Evolutionary conservation across 495 filamentous ascomycete species (phyloP).

Genomic region (Trichoderma gamsii): DNA sequence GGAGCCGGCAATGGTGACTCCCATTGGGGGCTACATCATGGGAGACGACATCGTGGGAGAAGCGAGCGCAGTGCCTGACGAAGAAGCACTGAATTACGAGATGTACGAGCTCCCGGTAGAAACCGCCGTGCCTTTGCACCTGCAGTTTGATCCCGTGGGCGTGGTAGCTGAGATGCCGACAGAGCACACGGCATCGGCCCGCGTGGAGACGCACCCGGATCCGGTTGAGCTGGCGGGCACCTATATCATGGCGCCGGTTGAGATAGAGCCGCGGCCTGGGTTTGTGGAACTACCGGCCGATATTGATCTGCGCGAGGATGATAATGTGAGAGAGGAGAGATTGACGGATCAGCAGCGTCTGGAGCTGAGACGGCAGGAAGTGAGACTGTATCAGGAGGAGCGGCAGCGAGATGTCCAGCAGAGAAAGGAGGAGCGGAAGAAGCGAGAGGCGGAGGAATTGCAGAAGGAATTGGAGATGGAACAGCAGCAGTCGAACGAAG

Average conservation of each 20-base stretch:
- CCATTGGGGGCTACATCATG: not conserved
- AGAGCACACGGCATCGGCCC: constrained; percentile 29
- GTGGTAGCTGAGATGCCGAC: constrained; percentile 40
- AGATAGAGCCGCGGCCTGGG: constrained; percentile 19
- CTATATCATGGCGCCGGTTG: constrained; percentile 21
- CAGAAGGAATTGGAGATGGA: constrained; percentile 9
- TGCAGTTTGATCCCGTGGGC: constrained; percentile 29
- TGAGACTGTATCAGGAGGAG: constrained; percentile 9
- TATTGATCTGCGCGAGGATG: constrained; percentile 14
- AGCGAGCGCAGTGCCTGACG: constrained; percentile 1
- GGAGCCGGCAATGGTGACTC: constrained; percentile 19
- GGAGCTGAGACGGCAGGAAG: constrained; percentile 14
- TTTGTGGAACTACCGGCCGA: constrained; percentile 32
- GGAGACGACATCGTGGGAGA: not conserved
- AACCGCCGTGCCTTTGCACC: constrained; percentile 18
- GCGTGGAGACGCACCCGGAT: constrained; percentile 34
- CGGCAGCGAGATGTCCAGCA: constrained; percentile 15
- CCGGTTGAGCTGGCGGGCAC: constrained; percentile 37
- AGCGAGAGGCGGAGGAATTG: constrained; percentile 11
- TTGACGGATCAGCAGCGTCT: constrained; percentile 1
- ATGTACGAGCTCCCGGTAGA: constrained; percentile 25
- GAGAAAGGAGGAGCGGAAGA: constrained; percentile 17
- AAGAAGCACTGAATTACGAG: constrained; percentile 2
- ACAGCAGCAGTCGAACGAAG: constrained; percentile 12
- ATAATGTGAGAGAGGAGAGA: not conserved